These are phyloP conservation scores for Lenwebbia sp. DNA, from an alignment of 345 rosid genomes.

Conservation along the genomic window DNA sequence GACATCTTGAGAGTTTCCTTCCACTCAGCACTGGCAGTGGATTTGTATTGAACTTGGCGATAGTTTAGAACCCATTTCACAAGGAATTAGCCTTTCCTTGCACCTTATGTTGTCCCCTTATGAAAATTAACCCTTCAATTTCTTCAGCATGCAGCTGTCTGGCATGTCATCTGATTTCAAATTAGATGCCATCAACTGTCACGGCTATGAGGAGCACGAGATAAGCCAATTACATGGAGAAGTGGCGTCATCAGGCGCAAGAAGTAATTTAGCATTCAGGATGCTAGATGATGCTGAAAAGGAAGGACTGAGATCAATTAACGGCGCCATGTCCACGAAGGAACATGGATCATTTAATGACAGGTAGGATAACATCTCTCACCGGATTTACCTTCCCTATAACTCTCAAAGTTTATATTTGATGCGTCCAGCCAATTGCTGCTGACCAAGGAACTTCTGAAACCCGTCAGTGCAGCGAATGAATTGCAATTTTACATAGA, in stretches of 20 bases:
- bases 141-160: conserved; percentile 11
- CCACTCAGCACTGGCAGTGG: not conserved
- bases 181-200: conserved; percentile 25
- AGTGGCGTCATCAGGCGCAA: conserved; percentile 9
- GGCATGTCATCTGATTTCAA: conserved; percentile 37
- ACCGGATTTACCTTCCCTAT: not conserved
- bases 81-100: not conserved
- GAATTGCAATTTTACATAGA: not conserved
- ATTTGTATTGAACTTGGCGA: not conserved
- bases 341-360: conserved; percentile 37
- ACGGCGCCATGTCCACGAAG: conserved; percentile 13
- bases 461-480: not conserved
- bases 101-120: not conserved
- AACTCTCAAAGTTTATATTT: not conserved
- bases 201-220: conserved; percentile 24
- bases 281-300: conserved; percentile 23
- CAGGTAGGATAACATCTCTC: conserved; percentile 24
- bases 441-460: not conserved
- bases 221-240: conserved; percentile 13
- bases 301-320: conserved; percentile 23
- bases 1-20: not conserved
- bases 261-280: conserved; percentile 12
- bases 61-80: not conserved
- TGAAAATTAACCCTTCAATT: not conserved
- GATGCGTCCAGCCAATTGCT: not conserved